These are phyloP conservation scores for Isabelozyma pseudorhagii DNA, from an alignment of 805 yeast genomes.

Conservation along the genomic window DNA sequence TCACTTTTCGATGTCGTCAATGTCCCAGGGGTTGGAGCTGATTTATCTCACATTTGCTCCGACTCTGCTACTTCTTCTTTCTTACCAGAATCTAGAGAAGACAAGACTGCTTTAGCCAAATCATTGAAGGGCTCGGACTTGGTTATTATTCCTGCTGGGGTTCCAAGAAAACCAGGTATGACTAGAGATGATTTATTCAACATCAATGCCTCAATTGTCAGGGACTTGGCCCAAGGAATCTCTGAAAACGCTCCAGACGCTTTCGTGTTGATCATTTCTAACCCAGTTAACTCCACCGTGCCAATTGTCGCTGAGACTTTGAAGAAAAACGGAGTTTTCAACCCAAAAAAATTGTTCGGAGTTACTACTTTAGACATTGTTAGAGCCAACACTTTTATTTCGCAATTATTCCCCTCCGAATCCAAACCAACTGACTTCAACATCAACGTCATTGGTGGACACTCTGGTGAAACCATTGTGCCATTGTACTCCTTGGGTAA, in stretches of 20 bases:
- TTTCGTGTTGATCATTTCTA: conserved; percentile 77
- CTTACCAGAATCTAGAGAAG: conserved; percentile 55
- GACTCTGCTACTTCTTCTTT: conserved; percentile 56
- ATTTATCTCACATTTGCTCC: conserved; percentile 79
- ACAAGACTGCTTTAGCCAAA: conserved; percentile 41
- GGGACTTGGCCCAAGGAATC: conserved; percentile 69
- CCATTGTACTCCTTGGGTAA: conserved; percentile 63
- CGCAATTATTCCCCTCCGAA: conserved; percentile 47
- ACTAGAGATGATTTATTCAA: conserved; percentile 85
- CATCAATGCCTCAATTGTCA: conserved; percentile 79
- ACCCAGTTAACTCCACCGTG: conserved; percentile 92
- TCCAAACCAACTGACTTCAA: conserved; percentile 50
- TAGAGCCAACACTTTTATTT: conserved; percentile 78
- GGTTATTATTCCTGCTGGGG: conserved; percentile 77
- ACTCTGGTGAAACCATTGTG: conserved; percentile 91
- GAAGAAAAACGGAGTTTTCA: conserved; percentile 60
- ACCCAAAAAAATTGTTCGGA: conserved; percentile 77
- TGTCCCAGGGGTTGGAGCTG: conserved; percentile 86
- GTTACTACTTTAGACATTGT: conserved; percentile 87
- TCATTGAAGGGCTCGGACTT: conserved; percentile 46
- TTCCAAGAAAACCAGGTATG: conserved; percentile 94
- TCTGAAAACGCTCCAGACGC: conserved; percentile 74
- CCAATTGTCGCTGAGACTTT: conserved; percentile 84
- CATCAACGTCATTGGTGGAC: conserved; percentile 88
- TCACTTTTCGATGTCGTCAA: conserved; percentile 83